Evolutionary conservation across 2,329 filamentous ascomycete genomes (phyloP).

Genomic region (Sporothrix dimorphospora): DNA sequence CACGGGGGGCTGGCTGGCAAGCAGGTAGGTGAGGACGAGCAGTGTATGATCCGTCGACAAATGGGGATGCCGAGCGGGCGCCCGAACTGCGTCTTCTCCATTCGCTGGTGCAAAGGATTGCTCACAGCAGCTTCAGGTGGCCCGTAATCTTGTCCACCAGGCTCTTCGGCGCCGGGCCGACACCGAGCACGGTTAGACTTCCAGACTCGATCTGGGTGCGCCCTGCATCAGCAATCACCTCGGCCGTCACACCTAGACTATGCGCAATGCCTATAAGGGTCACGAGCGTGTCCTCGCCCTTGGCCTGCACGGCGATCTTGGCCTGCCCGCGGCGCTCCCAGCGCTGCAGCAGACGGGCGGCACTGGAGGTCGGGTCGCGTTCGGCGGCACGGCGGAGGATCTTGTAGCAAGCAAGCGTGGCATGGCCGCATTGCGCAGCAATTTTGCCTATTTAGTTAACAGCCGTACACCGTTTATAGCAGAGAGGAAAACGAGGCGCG

Average conservation of each 20-base stretch:
- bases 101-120: not conserved
- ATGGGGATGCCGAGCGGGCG: not conserved
- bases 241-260: constrained; percentile 81
- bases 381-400: constrained; percentile 63
- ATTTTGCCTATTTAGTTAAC: constrained; percentile 74
- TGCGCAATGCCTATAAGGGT: constrained; percentile 75
- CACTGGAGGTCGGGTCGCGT: constrained; percentile 54
- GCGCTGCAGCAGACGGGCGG: constrained; percentile 68
- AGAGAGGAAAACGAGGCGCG: not conserved
- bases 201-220: constrained; percentile 94
- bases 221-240: constrained; percentile 93
- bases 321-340: constrained; percentile 90
- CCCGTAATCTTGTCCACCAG: constrained; percentile 86
- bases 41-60: not conserved
- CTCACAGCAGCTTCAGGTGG: constrained; percentile 75
- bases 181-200: constrained; percentile 87
- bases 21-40: too few species aligned
- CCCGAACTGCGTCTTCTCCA: not conserved
- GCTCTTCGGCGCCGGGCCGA: constrained; percentile 80
- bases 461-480: not conserved
- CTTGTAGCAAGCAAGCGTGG: constrained; percentile 98
- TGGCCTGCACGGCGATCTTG: constrained; percentile 90
- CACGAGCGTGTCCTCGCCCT: constrained; percentile 81
- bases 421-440: constrained; percentile 91
- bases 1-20: too few species aligned